Evolutionary conservation across 2,329 filamentous ascomycete species (phyloP), one percentile per base, ranked within the genome.

Genomic region (Biscogniauxia sp.): DNA sequence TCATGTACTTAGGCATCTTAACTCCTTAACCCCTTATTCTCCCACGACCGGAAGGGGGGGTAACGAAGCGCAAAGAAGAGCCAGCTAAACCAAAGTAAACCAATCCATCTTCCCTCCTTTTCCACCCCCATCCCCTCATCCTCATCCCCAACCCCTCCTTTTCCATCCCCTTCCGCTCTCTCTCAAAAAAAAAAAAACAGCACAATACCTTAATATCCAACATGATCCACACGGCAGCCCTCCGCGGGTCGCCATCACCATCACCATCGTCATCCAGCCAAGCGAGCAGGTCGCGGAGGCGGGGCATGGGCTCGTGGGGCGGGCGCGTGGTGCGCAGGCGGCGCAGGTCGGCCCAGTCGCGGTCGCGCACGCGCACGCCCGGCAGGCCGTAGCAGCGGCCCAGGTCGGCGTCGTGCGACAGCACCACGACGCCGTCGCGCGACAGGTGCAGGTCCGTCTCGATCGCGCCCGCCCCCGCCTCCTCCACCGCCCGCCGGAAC

Each of bases 361-460:
- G 91, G 69, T 96, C 90, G 54, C 84, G 82, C 61, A 97, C 84
- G 68, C 85, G 11, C 37, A 45, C 88, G 37, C 88, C 82, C 32
- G 88, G 80, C n/a, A 86, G 77, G 13, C 93, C 93, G 73, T 90
- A 97, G 75, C 92, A 96, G 53, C 94, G 85, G 74, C 90, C 88
- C 37, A 97, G 80, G 2, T 85, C 88, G 5, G 84, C 79, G 72
- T 97, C 93, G 86, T 93, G 93, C 53, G 89, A 92, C 50, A 98
- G 78, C 9, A 98, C 91, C 0, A 96, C 90, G 0, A 96, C 88
- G 6, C 89, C 88, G 70, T 98, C 94, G 63, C 83, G 86, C 15
- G 91, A 88, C 37, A 97, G 77, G 73, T 96, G 93, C 8, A 97
- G 76, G 70, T 98, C 94, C 19, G 92, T 96, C 78, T 98, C 94